Base-by-base conservation (phyloP, 805 yeast genomes). In the Brettanomyces bruxellensis region DNA sequence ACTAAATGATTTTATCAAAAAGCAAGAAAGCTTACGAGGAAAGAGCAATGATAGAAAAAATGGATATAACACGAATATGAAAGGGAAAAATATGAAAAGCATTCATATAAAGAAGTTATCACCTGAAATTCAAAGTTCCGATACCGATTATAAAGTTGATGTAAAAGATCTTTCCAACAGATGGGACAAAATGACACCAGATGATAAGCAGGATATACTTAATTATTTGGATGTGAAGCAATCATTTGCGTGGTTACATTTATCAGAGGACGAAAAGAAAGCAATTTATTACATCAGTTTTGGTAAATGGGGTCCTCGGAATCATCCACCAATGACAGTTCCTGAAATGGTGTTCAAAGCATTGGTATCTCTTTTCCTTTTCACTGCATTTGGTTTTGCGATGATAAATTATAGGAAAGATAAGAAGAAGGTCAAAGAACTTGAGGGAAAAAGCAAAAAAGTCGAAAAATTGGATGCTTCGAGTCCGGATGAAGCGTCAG, bases 261-360 rank as follows among this genome's bases (percentile, higher is more conserved):
- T 78, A 52, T 66, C 71, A 30, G 45, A 57, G 18, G 79, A 74
- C 49, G 83, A 78, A 59, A 78, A 78, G 67, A 70, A 67, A 56
- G 81, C 83, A 24, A 76, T 77, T 23, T 76, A 74, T 60, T 78
- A 70, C 61, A 72, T 78, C 47, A 72, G 80, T 23, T 78, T 75
- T 54, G 84, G 84, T 24, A 70, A 68, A 51, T 78, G 83, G 83
- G 84, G 84, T 18, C 79, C 83, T 50, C 68, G 84, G 62, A 69
- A 67, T 46, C 37, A 36, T 4, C 49, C 49, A 6, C 34, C 47
- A 3, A 48, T 66, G 57, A 62, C 53, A 24, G 28, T 54, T 3
- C 62, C 68, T 1, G 69, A 66, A 46, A 48, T 63, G 44, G 52
- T 64, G 3, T 65, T 66, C 53, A 59, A 57, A 35, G 45, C 62